Base-by-base conservation (phyloP, 2,329 filamentous ascomycete genomes). In the Monosporascus cannonballus region DNA sequence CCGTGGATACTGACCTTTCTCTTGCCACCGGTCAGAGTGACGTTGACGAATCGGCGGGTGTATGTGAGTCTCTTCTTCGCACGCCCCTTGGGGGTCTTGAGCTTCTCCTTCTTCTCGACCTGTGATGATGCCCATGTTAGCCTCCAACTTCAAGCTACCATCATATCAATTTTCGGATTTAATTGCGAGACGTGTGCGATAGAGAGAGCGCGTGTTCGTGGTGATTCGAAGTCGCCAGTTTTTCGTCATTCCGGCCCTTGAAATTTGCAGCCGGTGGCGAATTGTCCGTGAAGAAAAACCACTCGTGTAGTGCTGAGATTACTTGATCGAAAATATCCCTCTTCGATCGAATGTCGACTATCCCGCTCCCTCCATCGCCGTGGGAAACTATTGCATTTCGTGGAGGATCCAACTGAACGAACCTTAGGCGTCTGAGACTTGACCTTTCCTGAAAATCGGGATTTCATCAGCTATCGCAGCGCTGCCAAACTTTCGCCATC, bases 21-120 rank as follows among this genome's bases (percentile, higher is more conserved):
- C 92, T 97, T 97, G 80, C 93, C 93, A 76, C 91, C 92, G 64
- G 92, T 95, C 78, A 96, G 84, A 71, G 90, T 94, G 73, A 97
- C 91, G 80, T 97, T 96, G 67, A 97, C 92, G 82, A 97, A 97
- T 71, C 93, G 91, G 75, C 93, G 89, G 68, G 90, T 96, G 85
- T 96, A 96, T 76, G 84, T 86, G 75, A 95, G 86, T 72, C 93
- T 86, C 91, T 97, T 97, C 81, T 94, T 90, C 67, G 93, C 93
- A 73, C 93, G 91, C 73, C 93, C 93, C 86, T 96, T 96, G 73
- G 93, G 91, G 68, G 80, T 83, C 89, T 97, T 96, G 79, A 89
- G 81, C 87, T 96, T 96, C 87, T 96, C 92, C 68, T 72, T 62
- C 56, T 61, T 61, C 62, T 65, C 63, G 53, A 65, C 62, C 59